Base-by-base conservation (phyloP, 2,329 filamentous ascomycete genomes). In the Stagonosporopsis tanaceti region DNA sequence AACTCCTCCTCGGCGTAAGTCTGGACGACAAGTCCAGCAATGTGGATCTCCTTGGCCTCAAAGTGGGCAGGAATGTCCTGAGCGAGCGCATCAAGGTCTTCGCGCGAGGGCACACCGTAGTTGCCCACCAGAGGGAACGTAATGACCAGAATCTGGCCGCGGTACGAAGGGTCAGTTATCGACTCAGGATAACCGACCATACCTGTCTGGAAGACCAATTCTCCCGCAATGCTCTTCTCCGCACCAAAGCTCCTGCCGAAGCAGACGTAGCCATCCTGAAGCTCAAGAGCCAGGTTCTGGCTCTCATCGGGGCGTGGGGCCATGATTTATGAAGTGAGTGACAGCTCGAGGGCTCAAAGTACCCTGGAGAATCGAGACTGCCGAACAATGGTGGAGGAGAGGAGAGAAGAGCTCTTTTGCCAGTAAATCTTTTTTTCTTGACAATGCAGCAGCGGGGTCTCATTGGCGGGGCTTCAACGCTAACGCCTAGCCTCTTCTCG, bases 111-210 rank as follows among this genome's bases (percentile, higher is more conserved):
- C 27, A 98, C 95, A 77, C 94, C 94, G 81, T 99, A 99, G 84
- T 98, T 99, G 77, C 94, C 94, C 59, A 97, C 90, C 37, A 98
- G 84, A 57, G 94, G 95, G 78, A 97, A 97, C 51, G 94, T 99
- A 72, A 98, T 88, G 78, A 98, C 93, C 69, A 99, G 85, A 69
- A 99, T 97, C 81, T 99, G 94, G 61, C 91, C 91, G 47, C 90
- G 89, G 79, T 95, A 94, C 47, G 91, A 94, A 66, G 91, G 91
- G 75, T 95, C 91, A 60, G 91, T 94, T 69, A 95, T 85, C 45
- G 90, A 96, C 83, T 99, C 95, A 39, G 95, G 93, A 77, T 99
- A 99, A 74, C 95, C 95, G 69, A 98, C 95, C 93, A 98, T 97
- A 79, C 95, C 95, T 57, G 95, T 99, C 85, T 98, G 94, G 83